These are phyloP conservation scores for Phyllostachys edulis DNA, from an alignment of 176 grass and related monocot species.

Conservation along the genomic window DNA sequence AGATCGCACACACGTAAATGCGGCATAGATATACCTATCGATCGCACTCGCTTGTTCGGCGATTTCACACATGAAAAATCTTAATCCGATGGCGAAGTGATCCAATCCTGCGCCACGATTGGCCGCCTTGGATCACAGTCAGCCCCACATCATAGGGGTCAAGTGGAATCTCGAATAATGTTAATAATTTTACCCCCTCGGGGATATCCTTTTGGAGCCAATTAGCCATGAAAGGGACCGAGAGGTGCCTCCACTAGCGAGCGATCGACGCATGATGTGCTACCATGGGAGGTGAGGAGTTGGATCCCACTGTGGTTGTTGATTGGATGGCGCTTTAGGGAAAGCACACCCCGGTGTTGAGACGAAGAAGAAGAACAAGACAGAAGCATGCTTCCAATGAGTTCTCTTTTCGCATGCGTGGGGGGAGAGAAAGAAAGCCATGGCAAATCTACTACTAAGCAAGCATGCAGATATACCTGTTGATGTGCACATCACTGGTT, in stretches of 20 bases:
- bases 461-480: not conserved
- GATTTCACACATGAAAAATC: not conserved
- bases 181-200: conserved; percentile 12
- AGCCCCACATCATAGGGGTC: conserved; percentile 27
- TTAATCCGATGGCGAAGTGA: not conserved
- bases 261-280: not conserved
- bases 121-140: conserved; percentile 36
- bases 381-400: not conserved
- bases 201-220: conserved; percentile 17
- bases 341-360: conserved; percentile 10
- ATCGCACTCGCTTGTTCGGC: not conserved
- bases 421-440: not conserved
- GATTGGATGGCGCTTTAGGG: conserved; percentile 14
- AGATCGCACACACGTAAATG: conserved; percentile 16
- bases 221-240: conserved; percentile 7
- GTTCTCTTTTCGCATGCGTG: not conserved
- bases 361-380: not conserved
- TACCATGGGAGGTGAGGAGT: conserved; percentile 22
- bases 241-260: conserved; percentile 17
- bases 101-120: conserved; percentile 37
- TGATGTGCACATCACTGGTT: conserved; percentile 8
- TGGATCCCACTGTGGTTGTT: conserved; percentile 39
- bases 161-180: conserved; percentile 33
- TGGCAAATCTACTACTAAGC: not conserved
- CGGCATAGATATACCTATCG: not conserved